A percentile compares a stretch with the other conserved stretches of the same genome.
phyloP scores from a whole-genome alignment of 2,329 filamentous ascomycete genomes.

The Cladosporium sp. region DNA sequence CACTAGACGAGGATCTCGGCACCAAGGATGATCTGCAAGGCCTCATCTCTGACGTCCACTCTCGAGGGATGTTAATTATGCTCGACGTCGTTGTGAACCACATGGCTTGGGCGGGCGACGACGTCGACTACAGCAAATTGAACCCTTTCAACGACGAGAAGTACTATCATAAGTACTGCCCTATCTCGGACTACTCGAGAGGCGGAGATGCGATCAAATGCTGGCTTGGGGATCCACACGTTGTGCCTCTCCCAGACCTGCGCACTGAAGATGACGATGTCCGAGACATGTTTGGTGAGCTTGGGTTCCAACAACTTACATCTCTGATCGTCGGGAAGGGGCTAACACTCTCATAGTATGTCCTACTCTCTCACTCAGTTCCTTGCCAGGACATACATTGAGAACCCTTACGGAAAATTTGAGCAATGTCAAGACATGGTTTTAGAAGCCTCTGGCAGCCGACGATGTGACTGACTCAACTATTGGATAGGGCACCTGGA shows the following conservation, averaged over 20 bases:
- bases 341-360: too few relatives aligned
- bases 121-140: conserved; percentile 51
- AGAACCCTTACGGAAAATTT: too few relatives aligned
- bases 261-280: conserved; percentile 41
- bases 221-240: conserved; percentile 49
- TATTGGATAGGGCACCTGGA: too few relatives aligned
- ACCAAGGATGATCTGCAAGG: conserved; percentile 41
- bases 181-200: conserved; percentile 49
- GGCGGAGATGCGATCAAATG: conserved; percentile 38
- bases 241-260: conserved; percentile 45
- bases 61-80: conserved; percentile 51
- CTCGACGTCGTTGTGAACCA: conserved; percentile 58
- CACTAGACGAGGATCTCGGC: conserved; percentile 45
- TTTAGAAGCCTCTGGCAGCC: too few relatives aligned
- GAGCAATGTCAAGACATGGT: too few relatives aligned
- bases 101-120: conserved; percentile 41
- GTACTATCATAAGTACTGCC: conserved; percentile 60
- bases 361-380: too few relatives aligned
- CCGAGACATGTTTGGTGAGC: conserved; percentile 36
- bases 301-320: too few relatives aligned
- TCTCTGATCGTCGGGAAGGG: too few relatives aligned
- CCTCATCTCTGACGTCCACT: conserved; percentile 41
- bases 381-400: too few relatives aligned
- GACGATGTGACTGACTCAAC: too few relatives aligned
- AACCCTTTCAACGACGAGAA: conserved; percentile 52